These are phyloP conservation scores for Lachnellula hyalina DNA, from an alignment of 2,329 filamentous ascomycete species.

Conservation along the genomic window DNA sequence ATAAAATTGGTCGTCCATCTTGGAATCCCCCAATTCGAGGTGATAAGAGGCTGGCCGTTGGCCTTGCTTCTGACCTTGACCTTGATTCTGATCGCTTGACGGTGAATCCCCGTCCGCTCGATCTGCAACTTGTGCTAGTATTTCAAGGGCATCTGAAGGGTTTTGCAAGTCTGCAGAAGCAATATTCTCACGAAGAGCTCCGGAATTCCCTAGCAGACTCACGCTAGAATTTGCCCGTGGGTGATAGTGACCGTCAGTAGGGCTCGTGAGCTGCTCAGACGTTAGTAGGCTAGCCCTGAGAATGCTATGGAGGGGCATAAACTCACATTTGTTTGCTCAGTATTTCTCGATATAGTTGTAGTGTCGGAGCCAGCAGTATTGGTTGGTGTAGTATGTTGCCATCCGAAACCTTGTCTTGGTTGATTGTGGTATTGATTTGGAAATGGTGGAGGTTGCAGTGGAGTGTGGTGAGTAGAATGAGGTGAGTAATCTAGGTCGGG, in stretches of 20 bases:
- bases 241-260: slow-evolving; percentile 14
- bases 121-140: slow-evolving; percentile 30
- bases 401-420: slow-evolving; percentile 11
- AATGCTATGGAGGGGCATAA: background rate
- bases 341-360: slow-evolving; percentile 15
- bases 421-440: slow-evolving; percentile 18
- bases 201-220: slow-evolving; percentile 13
- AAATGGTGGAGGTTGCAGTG: slow-evolving; percentile 11
- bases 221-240: slow-evolving; percentile 14
- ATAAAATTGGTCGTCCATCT: slow-evolving; percentile 21
- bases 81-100: slow-evolving; percentile 17
- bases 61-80: slow-evolving; percentile 8
- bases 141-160: slow-evolving; percentile 31
- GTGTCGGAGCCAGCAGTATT: slow-evolving; percentile 14
- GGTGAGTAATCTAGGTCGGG: slow-evolving; percentile 10
- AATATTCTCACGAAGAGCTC: slow-evolving; percentile 23
- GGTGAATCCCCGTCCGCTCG: slow-evolving; percentile 26
- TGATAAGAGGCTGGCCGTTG: slow-evolving; percentile 3
- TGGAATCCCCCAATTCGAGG: slow-evolving; percentile 10
- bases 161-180: slow-evolving; percentile 30
- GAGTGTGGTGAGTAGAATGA: slow-evolving; percentile 5
- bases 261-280: slow-evolving; percentile 13
- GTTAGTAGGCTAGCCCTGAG: slow-evolving; percentile 1
- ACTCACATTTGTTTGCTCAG: slow-evolving; percentile 21
- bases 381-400: slow-evolving; percentile 15